Conservation (phyloP, 306 rosid species). For the Vigna trinervia region DNA sequence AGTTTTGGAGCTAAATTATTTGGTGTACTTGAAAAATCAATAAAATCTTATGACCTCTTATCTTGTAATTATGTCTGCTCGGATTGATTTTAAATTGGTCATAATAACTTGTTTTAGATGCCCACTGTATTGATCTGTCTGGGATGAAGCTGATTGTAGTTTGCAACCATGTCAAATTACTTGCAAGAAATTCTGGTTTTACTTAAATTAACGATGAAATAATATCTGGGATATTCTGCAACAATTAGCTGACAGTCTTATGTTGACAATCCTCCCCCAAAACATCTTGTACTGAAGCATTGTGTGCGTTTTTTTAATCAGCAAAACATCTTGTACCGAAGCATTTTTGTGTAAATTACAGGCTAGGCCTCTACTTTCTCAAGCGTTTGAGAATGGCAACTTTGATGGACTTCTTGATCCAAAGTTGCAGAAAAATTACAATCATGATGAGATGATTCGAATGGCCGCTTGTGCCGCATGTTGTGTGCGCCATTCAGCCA, state of each 20-base stretch:
- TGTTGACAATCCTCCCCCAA: not conserved
- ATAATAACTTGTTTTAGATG: not conserved
- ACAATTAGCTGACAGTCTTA: not conserved
- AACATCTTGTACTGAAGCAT: not conserved
- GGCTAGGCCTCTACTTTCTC: constrained; percentile 76
- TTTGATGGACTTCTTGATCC: constrained; percentile 57
- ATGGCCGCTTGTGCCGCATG: constrained; percentile 67
- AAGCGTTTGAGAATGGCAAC: constrained; percentile 59
- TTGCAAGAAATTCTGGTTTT: not conserved
- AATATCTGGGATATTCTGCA: not conserved
- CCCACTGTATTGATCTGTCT: constrained; percentile 12
- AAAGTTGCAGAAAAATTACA: constrained; percentile 56
- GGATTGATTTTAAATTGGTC: constrained; percentile 3
- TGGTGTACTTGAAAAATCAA: not conserved
- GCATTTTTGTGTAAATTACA: constrained; percentile 39
- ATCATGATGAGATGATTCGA: constrained; percentile 55
- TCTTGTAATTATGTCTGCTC: not conserved
- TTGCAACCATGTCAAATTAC: constrained; percentile 1
- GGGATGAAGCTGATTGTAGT: constrained; percentile 5
- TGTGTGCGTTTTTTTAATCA: not conserved
- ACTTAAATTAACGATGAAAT: constrained; percentile 19
- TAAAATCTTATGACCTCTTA: not conserved
- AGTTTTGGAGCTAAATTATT: constrained; percentile 9
- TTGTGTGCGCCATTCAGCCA: constrained; percentile 63
- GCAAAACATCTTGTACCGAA: not conserved